Evolutionary conservation across 257 asterid genomes (phyloP), one percentile per base, ranked within the genome.

Genomic region (Plantago ovata): DNA sequence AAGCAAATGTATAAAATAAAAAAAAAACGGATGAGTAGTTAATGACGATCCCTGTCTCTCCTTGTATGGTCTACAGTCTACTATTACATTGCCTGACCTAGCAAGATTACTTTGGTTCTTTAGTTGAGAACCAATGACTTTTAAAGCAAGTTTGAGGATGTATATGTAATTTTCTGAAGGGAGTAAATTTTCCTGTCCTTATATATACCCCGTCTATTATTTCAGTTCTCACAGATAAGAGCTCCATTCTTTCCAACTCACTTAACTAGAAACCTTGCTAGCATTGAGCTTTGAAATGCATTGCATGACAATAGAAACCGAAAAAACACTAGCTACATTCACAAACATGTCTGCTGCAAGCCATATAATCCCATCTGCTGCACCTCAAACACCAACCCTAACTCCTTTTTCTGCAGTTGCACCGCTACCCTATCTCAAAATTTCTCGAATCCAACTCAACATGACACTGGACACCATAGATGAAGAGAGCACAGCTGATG

Each of bases 401-500:
- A n/a, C 42, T 54, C 60, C 60, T 11, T 54, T 54, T 54, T 39
- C 60, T n/a, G 60, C 60, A 9, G 60, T 54, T 13, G 60, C 45
- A 10, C 60, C 60, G 10, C 60, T 14, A 3, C 45, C 46, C 60
- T 38, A 54, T 10, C 60, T 54, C 22, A 8, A 8, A 36, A 19
- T 18, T 7, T 36, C 60, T 38, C 41, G 45, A 16, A 16, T 54
- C 46, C 60, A 38, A 33, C 60, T 54, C 28, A 38, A 54, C 16
- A 10, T 54, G 10, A 54, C 46, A 42, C 60, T 54, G 11, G 60
- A 36, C 28, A 54, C 60, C 8, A 54, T 54, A 54, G 19, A 54
- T 21, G 60, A 54, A 54, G 60, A 54, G 13, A 42, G 23, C 3
- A 10, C 41, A 13, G 21, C 8, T 15, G 24, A 36, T 18, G 13